These are phyloP conservation scores for Trametes coccinea DNA, from an alignment of 768 basidiomycete genomes.

Conservation along the genomic window DNA sequence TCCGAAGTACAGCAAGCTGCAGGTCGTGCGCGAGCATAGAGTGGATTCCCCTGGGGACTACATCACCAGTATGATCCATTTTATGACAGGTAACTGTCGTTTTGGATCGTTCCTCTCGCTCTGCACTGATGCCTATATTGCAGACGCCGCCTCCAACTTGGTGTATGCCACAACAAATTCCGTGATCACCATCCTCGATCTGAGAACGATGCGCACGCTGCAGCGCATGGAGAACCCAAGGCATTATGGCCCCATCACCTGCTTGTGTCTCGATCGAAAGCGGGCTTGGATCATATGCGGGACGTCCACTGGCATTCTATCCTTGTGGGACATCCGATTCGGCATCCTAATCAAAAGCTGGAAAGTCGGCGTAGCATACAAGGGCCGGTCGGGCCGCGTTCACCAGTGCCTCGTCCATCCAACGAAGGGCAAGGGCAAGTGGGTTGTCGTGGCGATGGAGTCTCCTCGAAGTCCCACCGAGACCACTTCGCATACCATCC, in stretches of 20 bases:
- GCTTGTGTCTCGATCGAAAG: constrained; percentile 81
- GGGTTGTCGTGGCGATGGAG: constrained; percentile 85
- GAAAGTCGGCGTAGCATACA: constrained; percentile 63
- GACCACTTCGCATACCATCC: constrained; percentile 44
- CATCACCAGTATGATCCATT: constrained; percentile 82
- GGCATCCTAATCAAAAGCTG: constrained; percentile 87
- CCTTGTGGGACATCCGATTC: constrained; percentile 95
- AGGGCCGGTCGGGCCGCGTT: constrained; percentile 56
- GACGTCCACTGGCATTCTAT: constrained; percentile 80
- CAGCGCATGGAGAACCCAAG: constrained; percentile 82
- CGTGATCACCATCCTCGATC: constrained; percentile 70
- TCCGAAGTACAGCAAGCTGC: constrained; percentile 82
- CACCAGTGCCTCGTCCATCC: constrained; percentile 84
- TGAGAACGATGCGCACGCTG: constrained; percentile 79
- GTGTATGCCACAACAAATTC: constrained; percentile 86
- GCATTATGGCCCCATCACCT: constrained; percentile 84
- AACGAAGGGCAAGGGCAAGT: constrained; percentile 81
- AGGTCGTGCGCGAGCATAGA: constrained; percentile 79
- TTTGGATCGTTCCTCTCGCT: constrained; percentile 5
- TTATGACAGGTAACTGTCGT: constrained; percentile 57
- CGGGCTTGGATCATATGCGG: constrained; percentile 88
- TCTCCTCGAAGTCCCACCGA: constrained; percentile 30
- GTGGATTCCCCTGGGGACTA: constrained; percentile 75
- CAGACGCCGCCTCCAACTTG: constrained; percentile 78
- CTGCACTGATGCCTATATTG: not conserved